Evolutionary conservation across 768 basidiomycete species (phyloP), one percentile per base, ranked within the genome.

Genomic region (Phanerochaete carnosa): DNA sequence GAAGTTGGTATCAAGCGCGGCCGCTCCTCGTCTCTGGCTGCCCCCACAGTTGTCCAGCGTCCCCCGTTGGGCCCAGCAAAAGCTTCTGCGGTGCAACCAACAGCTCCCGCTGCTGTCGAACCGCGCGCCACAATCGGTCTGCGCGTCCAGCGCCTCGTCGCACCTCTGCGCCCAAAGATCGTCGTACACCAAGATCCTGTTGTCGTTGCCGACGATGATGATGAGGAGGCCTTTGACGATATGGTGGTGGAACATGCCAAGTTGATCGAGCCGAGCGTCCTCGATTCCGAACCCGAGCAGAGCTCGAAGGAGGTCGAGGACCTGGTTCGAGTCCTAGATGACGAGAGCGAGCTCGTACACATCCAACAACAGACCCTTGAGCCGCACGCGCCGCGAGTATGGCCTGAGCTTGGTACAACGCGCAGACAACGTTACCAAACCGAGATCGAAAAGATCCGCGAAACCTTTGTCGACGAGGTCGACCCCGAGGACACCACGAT

Each of bases 401-500:
- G 91, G 89, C 91, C 91, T n/a, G 86, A 90, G 45, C 75, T 87
- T 59, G 78, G 83, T 25, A 87, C 89, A 2, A 83, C 83, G 45
- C 83, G 79, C 61, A 83, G 82, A 9, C 69, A 79, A 58, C 78
- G 77, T 64, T 88, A 86, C 67, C 74, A 82, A 71, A 79, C 76
- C 57, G 80, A 92, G 69, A 76, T 98, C 29, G 78, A 86, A 22
- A 79, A 81, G 28, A 78, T 99, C 61, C 85, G 86, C 56, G 72
- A 72, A 51, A 74, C 73, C 37, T 88, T 86, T 72, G 83, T 89
- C 39, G 87, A 87, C 59, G 89, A 96, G 62, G 74, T 84, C 45
- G 90, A 92, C 55, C 77, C 84, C 69, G 83, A 81, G 61, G 94
- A 97, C 74, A 89, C 90, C 45, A 92, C 92, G 1, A 96, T 99